phyloP scores from a whole-genome alignment of 108 stramenopile species.

The Bacterosira constricta region DNA sequence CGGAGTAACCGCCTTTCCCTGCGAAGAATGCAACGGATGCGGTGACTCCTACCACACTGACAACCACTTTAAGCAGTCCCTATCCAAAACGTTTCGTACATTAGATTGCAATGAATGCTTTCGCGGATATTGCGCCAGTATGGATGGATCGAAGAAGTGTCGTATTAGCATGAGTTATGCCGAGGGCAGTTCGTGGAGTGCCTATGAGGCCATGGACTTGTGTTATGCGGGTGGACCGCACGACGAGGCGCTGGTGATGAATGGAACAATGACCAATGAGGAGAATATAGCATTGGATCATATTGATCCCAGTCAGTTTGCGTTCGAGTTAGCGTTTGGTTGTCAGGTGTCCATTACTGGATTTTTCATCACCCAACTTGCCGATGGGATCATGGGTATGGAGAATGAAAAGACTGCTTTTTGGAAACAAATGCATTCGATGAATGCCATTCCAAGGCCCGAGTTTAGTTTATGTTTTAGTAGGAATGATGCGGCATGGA shows the following conservation, averaged over 20 bases:
- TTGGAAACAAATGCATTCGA: conserved; percentile 76
- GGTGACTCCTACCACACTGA: conserved; percentile 79
- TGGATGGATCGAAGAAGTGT: conserved; percentile 37
- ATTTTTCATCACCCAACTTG: conserved; percentile 94
- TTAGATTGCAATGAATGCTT: conserved; percentile 38
- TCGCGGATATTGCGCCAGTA: conserved; percentile 28
- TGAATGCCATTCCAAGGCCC: conserved; percentile 44
- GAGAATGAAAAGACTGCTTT: conserved; percentile 56
- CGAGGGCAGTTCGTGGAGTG: conserved; percentile 79
- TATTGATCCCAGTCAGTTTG: conserved; percentile 61
- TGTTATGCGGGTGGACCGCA: conserved; percentile 82
- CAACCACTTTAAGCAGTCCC: conserved; percentile 22
- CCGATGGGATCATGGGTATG: conserved; percentile 97
- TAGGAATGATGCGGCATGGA: conserved; percentile 44
- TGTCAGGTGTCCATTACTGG: conserved; percentile 91
- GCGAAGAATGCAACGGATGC: conserved; percentile 82
- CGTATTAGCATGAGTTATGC: conserved; percentile 62
- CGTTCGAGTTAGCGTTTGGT: conserved; percentile 87
- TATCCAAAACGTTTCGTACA: conserved; percentile 24
- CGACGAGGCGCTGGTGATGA: conserved; percentile 24
- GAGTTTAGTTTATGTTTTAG: conserved; percentile 75
- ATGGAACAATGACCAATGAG: conserved; percentile 8
- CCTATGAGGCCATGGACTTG: conserved; percentile 70
- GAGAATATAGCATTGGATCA: conserved; percentile 27
- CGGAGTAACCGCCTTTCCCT: conserved; percentile 95